A percentile compares a stretch with the other conserved stretches of the same genome.
Evolutionary conservation across 2,329 filamentous ascomycete genomes (phyloP).

Genomic region (Pyrenochaeta sp.): DNA sequence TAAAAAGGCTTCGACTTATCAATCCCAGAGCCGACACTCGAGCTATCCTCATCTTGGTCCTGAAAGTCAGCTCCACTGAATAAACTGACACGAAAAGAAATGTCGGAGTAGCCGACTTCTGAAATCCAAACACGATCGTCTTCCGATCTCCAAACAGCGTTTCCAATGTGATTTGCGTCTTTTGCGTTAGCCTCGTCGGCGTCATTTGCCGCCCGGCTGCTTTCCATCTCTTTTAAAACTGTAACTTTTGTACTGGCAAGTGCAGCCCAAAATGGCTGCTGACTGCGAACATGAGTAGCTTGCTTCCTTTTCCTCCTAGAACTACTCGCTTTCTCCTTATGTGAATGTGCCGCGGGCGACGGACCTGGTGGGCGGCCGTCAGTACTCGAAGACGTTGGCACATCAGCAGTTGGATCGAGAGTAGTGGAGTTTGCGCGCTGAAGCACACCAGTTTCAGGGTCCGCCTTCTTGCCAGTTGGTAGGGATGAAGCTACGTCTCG

Average conservation of each 20-base stretch:
- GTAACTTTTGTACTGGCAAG: conserved; percentile 96
- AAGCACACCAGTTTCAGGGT: conserved; percentile 67
- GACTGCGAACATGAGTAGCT: conserved; percentile 86
- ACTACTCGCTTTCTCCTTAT: conserved; percentile 66
- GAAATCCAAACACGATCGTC: conserved; percentile 81
- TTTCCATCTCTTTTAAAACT: conserved; percentile 80
- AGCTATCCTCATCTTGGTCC: conserved; percentile 46
- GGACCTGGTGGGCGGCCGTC: conserved; percentile 61
- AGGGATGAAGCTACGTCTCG: conserved; percentile 44
- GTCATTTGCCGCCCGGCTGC: conserved; percentile 79
- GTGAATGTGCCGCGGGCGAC: conserved; percentile 61
- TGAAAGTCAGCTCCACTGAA: conserved; percentile 60
- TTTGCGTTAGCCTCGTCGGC: conserved; percentile 77
- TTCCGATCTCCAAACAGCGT: conserved; percentile 74
- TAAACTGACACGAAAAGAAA: conserved; percentile 77
- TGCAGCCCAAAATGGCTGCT: conserved; percentile 93
- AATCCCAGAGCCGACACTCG: conserved; percentile 59
- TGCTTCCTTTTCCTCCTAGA: conserved; percentile 91
- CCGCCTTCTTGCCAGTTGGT: conserved; percentile 54
- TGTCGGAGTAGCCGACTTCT: conserved; percentile 79
- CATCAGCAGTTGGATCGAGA: conserved; percentile 60
- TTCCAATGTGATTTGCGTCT: conserved; percentile 79
- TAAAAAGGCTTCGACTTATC: conserved; percentile 79
- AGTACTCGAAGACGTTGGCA: conserved; percentile 52
- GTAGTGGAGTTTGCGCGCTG: conserved; percentile 44